A percentile compares a stretch with the other conserved stretches of the same genome.
Evolutionary conservation across 179 eudicot species (phyloP).

Genomic region (Corrigiola litoralis): DNA sequence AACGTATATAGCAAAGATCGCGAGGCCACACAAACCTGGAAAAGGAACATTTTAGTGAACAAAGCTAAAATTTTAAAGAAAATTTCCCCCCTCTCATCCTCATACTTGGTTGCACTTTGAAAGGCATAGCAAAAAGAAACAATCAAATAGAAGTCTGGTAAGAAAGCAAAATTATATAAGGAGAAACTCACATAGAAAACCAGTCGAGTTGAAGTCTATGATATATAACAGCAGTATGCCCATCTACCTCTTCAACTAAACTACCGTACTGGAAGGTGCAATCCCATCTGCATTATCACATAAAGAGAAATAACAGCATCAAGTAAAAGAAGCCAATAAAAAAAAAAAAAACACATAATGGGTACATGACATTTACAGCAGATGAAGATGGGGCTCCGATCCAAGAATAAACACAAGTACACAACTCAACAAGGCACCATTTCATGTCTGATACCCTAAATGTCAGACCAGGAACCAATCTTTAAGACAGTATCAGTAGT

Average conservation of each 20-base stretch:
- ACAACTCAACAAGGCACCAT: no score
- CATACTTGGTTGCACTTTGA: no score
- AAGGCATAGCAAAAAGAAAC: background rate
- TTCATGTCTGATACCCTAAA: background rate
- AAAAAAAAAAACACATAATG: background rate
- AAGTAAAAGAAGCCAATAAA: background rate
- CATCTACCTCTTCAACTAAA: conserved; percentile 99
- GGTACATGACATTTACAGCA: no score
- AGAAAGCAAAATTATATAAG: conserved; percentile 7
- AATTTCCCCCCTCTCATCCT: background rate
- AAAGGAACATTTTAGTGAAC: conserved; percentile 4
- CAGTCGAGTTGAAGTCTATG: conserved; percentile 92
- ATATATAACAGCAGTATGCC: conserved; percentile 95
- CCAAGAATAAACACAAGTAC: background rate
- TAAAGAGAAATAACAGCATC: conserved; percentile 5
- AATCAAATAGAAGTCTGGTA: background rate
- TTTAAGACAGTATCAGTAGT: background rate
- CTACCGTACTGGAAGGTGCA: conserved; percentile 94
- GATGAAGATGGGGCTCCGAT: conserved; percentile 8
- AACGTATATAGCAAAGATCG: conserved; percentile 97
- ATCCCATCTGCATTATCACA: conserved; percentile 74
- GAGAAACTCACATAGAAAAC: conserved; percentile 75
- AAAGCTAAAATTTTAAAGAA: background rate
- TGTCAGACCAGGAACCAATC: background rate
- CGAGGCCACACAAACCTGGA: conserved; percentile 98